These are phyloP conservation scores for Nothophytophthora sp. DNA, from an alignment of 352 stramenopile genomes.

Conservation along the genomic window DNA sequence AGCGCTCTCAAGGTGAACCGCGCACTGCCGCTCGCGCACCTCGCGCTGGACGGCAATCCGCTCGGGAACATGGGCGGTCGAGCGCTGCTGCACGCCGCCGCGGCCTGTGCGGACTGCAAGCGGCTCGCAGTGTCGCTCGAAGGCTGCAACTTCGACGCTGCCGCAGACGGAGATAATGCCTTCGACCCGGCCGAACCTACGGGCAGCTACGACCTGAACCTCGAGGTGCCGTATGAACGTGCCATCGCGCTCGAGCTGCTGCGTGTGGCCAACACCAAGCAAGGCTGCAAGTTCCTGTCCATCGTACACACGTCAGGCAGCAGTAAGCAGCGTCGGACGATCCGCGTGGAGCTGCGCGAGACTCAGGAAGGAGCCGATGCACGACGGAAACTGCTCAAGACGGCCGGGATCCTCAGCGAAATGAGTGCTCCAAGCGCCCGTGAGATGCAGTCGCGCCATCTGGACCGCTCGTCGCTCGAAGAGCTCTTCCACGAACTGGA, in stretches of 20 bases:
- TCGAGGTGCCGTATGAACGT: slow-evolving; percentile 76
- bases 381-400: slow-evolving; percentile 59
- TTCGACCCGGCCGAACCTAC: slow-evolving; percentile 76
- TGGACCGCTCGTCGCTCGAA: slow-evolving; percentile 53
- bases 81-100: slow-evolving; percentile 64
- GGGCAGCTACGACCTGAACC: slow-evolving; percentile 74
- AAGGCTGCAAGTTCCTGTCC: slow-evolving; percentile 84
- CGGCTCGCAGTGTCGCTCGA: slow-evolving; percentile 59
- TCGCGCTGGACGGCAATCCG: slow-evolving; percentile 69
- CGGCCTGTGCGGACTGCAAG: slow-evolving; percentile 50
- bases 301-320: slow-evolving; percentile 46
- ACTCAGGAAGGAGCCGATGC: slow-evolving; percentile 35
- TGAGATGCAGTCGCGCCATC: slow-evolving; percentile 24
- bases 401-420: slow-evolving; percentile 62
- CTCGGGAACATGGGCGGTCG: slow-evolving; percentile 62
- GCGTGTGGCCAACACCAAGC: slow-evolving; percentile 69
- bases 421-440: slow-evolving; percentile 15
- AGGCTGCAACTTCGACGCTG: slow-evolving; percentile 76
- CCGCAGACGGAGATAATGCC: slow-evolving; percentile 50
- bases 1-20: slow-evolving; percentile 62
- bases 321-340: slow-evolving; percentile 49
- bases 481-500: slow-evolving; percentile 69
- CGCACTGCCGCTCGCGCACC: slow-evolving; percentile 25
- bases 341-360: slow-evolving; percentile 69
- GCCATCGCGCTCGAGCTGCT: slow-evolving; percentile 73